These are phyloP conservation scores for Oryza glumipatula DNA, from an alignment of 176 grass and related monocot genomes.

Conservation along the genomic window DNA sequence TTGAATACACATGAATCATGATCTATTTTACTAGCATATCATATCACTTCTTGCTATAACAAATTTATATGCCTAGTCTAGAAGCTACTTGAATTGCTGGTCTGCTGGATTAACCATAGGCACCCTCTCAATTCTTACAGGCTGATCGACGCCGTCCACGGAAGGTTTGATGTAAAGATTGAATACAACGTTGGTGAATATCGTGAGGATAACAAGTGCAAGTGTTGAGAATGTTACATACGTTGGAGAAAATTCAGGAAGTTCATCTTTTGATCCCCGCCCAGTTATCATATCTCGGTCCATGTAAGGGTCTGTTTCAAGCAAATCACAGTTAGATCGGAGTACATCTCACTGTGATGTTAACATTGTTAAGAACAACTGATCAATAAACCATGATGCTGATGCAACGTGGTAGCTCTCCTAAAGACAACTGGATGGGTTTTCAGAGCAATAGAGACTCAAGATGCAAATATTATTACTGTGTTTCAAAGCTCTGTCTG, in stretches of 20 bases:
- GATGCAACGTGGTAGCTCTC: background rate
- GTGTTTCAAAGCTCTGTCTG: too few species aligned
- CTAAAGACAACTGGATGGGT: background rate
- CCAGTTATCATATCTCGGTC: slow-evolving; percentile 73
- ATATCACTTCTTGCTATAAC: background rate
- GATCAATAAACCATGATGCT: background rate
- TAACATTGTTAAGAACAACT: background rate
- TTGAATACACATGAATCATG: background rate
- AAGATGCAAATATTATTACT: background rate
- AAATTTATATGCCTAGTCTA: background rate
- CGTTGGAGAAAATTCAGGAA: slow-evolving; percentile 69
- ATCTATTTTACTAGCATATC: background rate
- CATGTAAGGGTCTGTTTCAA: slow-evolving; percentile 59
- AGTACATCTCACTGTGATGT: background rate
- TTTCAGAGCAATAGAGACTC: background rate
- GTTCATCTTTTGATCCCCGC: slow-evolving; percentile 43
- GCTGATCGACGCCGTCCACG: slow-evolving; percentile 62
- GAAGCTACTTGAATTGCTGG: background rate
- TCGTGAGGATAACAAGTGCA: slow-evolving; percentile 68
- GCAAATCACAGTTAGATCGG: background rate
- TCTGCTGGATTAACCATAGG: slow-evolving; percentile 61
- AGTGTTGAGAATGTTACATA: slow-evolving; percentile 64
- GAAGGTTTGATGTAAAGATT: slow-evolving; percentile 76
- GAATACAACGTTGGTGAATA: slow-evolving; percentile 88
- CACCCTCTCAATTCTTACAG: slow-evolving; percentile 50